A percentile compares a stretch with the other conserved stretches of the same genome.
Conservation (phyloP, 2,329 filamentous ascomycete genomes). For the Microcyclospora pomicola region DNA sequence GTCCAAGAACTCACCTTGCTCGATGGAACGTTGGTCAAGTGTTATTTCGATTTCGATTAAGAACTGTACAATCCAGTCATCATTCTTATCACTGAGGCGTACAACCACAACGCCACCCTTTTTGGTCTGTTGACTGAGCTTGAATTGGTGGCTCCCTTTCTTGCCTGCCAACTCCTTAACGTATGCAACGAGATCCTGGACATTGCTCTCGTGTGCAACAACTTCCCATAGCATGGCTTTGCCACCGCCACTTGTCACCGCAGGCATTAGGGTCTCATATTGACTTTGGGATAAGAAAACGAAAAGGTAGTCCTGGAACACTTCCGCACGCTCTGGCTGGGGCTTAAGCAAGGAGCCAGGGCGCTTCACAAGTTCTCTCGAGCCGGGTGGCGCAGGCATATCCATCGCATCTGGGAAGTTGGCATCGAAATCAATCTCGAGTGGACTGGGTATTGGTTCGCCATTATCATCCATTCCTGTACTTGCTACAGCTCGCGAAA, state of each 20-base stretch:
- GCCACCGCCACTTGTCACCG: slow-evolving; percentile 66
- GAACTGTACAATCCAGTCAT: slow-evolving; percentile 8
- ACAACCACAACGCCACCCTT: slow-evolving; percentile 60
- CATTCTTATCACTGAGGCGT: slow-evolving; percentile 48
- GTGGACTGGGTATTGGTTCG: slow-evolving; percentile 17
- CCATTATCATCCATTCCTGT: slow-evolving; percentile 9
- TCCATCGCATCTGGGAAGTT: slow-evolving; percentile 64
- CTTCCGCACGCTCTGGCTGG: slow-evolving; percentile 46
- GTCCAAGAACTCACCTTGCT: slow-evolving; percentile 85
- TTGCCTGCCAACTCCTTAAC: slow-evolving; percentile 62
- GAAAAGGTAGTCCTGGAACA: slow-evolving; percentile 83
- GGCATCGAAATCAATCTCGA: slow-evolving; percentile 68
- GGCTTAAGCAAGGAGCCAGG: slow-evolving; percentile 53
- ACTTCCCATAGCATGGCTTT: slow-evolving; percentile 59
- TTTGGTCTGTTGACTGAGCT: slow-evolving; percentile 17
- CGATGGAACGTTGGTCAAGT: slow-evolving; percentile 68
- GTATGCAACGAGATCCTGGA: slow-evolving; percentile 61
- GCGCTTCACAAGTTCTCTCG: slow-evolving; percentile 54
- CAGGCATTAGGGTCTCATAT: slow-evolving; percentile 58
- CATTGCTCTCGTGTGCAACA: slow-evolving; percentile 42
- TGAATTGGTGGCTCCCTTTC: slow-evolving; percentile 39
- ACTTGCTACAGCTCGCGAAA: slow-evolving; percentile 46
- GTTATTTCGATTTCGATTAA: slow-evolving; percentile 44
- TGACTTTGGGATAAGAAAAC: slow-evolving; percentile 69
- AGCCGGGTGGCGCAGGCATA: slow-evolving; percentile 59